Percentiles rank a stretch among this genome's conserved stretches.
Conservation (phyloP, 192 early-diverging fungal species). For the Podila epigama region DNA sequence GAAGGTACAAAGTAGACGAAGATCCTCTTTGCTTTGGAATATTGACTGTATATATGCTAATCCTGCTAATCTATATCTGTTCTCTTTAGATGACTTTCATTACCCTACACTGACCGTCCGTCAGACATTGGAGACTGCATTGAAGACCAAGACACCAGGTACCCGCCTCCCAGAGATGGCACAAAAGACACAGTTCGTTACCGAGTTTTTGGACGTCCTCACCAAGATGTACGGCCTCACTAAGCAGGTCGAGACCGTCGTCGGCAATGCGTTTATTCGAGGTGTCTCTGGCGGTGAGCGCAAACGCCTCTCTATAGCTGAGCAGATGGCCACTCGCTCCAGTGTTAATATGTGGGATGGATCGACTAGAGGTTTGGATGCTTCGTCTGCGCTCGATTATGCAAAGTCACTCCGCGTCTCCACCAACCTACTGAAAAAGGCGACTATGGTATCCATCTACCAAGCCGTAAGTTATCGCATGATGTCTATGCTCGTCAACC, state of each 20-base stretch:
- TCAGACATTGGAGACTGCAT: constrained; percentile 80
- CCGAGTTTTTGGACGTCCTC: constrained; percentile 64
- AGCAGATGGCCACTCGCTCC: constrained; percentile 70
- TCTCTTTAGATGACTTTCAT: constrained; percentile 69
- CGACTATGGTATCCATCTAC: constrained; percentile 69
- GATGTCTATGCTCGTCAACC: no score
- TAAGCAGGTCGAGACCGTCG: constrained; percentile 73
- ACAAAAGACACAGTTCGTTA: constrained; percentile 54
- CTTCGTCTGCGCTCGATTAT: constrained; percentile 84
- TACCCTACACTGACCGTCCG: constrained; percentile 80
- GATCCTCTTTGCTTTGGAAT: neutral
- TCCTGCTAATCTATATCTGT: neutral
- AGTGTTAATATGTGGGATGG: constrained; percentile 72
- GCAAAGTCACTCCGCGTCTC: constrained; percentile 78
- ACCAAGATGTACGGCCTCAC: constrained; percentile 67
- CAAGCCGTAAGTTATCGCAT: constrained; percentile 73
- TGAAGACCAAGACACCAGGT: constrained; percentile 79
- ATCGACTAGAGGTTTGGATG: constrained; percentile 82
- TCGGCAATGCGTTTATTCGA: constrained; percentile 78
- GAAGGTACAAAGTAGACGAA: constrained; percentile 55
- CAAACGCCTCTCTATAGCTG: constrained; percentile 79
- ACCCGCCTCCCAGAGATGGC: constrained; percentile 54
- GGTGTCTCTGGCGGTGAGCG: constrained; percentile 81
- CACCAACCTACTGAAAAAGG: constrained; percentile 73
- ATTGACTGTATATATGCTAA: neutral